These are phyloP conservation scores for Camellia granthamiana DNA, from an alignment of 148 eudicot genomes.

Conservation along the genomic window DNA sequence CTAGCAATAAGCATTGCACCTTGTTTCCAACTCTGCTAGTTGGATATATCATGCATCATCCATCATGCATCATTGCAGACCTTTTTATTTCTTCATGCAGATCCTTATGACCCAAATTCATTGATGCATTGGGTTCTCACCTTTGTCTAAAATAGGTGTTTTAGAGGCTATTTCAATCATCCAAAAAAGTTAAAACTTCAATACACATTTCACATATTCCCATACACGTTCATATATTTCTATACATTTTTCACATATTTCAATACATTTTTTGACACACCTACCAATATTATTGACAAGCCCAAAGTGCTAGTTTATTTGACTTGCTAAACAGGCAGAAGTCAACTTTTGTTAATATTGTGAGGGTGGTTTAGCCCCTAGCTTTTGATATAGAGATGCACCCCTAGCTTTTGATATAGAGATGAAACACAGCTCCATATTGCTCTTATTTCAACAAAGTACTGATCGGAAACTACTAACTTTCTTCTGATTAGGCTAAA, in stretches of 20 bases:
- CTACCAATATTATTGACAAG: no score
- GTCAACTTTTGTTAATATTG: neutral
- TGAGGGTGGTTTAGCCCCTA: neutral
- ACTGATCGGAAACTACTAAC: neutral
- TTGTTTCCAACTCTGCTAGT: neutral
- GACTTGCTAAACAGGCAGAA: neutral
- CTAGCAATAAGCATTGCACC: neutral
- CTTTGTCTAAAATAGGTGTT: neutral
- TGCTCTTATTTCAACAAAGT: neutral
- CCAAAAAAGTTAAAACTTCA: neutral
- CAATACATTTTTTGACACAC: no score
- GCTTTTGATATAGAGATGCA: neutral
- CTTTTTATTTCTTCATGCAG: neutral
- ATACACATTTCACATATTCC: no score
- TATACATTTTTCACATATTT: no score
- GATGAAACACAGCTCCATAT: neutral
- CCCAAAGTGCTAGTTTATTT: neutral
- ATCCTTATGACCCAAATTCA: neutral
- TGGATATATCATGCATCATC: neutral
- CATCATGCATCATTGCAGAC: neutral
- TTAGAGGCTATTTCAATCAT: neutral
- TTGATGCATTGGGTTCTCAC: neutral
- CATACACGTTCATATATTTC: no score
- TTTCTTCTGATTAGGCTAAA: conserved; percentile 52
- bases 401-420: neutral